Base-by-base conservation (phyloP, 176 grass and related monocot species). In the Eremochloa ophiuroides region DNA sequence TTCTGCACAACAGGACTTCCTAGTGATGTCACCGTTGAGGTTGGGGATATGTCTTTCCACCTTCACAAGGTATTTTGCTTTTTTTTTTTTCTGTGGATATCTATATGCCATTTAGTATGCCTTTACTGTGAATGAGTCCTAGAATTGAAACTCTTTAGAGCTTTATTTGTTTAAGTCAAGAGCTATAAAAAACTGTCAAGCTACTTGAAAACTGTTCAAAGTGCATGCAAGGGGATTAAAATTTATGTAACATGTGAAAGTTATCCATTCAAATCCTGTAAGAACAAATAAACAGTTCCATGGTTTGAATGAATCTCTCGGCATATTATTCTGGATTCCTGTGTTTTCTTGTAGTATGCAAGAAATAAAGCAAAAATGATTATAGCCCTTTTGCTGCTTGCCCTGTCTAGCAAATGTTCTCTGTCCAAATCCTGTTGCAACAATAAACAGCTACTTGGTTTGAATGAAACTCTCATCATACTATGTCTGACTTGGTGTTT, bases 41-140 rank as follows among this genome's bases (percentile, higher is more conserved):
- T 93, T 87, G 88, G 84, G 37, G 88, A 91, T 51, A 98, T 98
- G 90, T 98, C 88, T 82, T 98, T 98, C 85, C 95, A 98, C 79
- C 95, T 98, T 77, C 95, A 98, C 74, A 98, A 98, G 95, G 95
- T 98, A 89, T 70, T 46, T 3, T 47, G 34, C 26, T 25, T 66
- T 25, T 66, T 66, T 25, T 66, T 85, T 41, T 81, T 74, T 47
- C 27, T 71, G 3, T 53, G 10, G 51, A 17, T 71, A 0, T 15
- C 6, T 85, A 46, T 34, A 76, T 62, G 30, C 60, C 40, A 8
- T 68, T 38, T 28, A 60, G 31, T 23, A 27, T 39, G 48, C 20
- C 7, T 28, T 22, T 9, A 13, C 18, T 27, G 14, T 76, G 50
- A 40, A 30, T 50, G 31, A 22, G 16, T 14, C 39, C 13, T 69